Evolutionary conservation across 768 basidiomycete species (phyloP), one percentile per base, ranked within the genome.

Genomic region (Termitomyces sp.): DNA sequence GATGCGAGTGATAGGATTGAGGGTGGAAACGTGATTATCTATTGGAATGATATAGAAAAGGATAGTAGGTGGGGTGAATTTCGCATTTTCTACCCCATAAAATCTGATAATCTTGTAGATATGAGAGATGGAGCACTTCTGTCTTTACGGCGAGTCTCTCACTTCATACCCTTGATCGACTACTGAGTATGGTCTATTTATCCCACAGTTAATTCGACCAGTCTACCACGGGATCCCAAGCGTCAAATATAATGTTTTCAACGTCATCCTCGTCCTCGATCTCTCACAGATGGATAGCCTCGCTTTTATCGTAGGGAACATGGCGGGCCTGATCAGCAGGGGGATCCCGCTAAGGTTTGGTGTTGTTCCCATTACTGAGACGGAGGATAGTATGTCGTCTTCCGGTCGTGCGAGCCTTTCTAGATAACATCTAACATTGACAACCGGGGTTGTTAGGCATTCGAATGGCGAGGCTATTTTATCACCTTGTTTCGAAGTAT

Each of bases 11-110:
- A 99, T 71, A 77, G 91, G 18, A 66, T 68, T 3, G 97, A 99
- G 69, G 92, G 82, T 1, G 93, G 88, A 0, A 78, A 74, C 37
- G 78, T 89, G 4, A 80, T 95, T 41, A 68, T 87, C 0, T 98
- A 91, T 84, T 91, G 89, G 88, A 99, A 98, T 70, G 87, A 99
- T 67, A 72, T 98, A 20, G 88, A 92, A 74, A 89, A 84, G 62
- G 97, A 98, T 71, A 76, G 73, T 42, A 78, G 85, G 78, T 93
- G 74, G 60, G 76, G 66, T 1, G 69, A 66, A 63, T 60, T 58
- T 6, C 41, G 34, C 58, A 22, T n/a, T 54, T 18, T 39, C 1
- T 44, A n/a, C 36, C 6, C 5, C 30, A 16, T 48, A 53, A 15
- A 24, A 48, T 44, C 56, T 41, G 46, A 61, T 11, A 6, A 18